Evolutionary conservation across 192 early-diverging fungal genomes (phyloP), one percentile per base, ranked within the genome.

Genomic region (Backusella mclennaniae): DNA sequence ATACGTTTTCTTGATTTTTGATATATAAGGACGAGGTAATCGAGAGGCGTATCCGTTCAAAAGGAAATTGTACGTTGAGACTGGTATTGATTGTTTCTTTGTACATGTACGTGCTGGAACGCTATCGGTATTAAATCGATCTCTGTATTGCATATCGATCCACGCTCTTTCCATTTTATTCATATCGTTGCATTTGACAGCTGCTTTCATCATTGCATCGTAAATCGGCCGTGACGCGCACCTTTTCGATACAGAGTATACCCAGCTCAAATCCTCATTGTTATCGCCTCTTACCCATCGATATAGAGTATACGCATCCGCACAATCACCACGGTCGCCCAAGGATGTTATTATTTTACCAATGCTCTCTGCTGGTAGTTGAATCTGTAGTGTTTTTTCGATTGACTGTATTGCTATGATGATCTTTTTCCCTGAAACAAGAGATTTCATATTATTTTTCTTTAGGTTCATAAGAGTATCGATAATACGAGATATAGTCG

Each of bases 1-100:
- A 23, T 39, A 79, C 17, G 66, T 44, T 19, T 42, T 41, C 15
- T 74, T 44, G 0, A 69, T 35, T 2, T 42, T 21, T 6, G 70
- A 12, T 63, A 79, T 46, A 39, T 79, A 33, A 7, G 73, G 73
- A 21, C 21, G 2, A 3, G 78, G 73, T 29, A 75, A 36, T 35
- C 44, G 73, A 23, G 41, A 69, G 11, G 78, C 78, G 63, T 74
- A 79, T 14, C 41, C 66, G n/a, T 79, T 75, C 23, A 79, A 42
- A 6, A 79, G 38, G n/a, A 74, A 66, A 26, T 79, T 79, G 44
- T 69, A 79, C 4, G 41, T 26, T 15, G 23, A 38, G 15, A 79
- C 39, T 11, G 29, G 23, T 2, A 35, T 36, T 33, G 23, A n/a
- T 23, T 39, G 42, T 29, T 70, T 76, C 17, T 29, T 38, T 29